phyloP scores from a whole-genome alignment of 441 rosid species.

The Mallotus repandus region DNA sequence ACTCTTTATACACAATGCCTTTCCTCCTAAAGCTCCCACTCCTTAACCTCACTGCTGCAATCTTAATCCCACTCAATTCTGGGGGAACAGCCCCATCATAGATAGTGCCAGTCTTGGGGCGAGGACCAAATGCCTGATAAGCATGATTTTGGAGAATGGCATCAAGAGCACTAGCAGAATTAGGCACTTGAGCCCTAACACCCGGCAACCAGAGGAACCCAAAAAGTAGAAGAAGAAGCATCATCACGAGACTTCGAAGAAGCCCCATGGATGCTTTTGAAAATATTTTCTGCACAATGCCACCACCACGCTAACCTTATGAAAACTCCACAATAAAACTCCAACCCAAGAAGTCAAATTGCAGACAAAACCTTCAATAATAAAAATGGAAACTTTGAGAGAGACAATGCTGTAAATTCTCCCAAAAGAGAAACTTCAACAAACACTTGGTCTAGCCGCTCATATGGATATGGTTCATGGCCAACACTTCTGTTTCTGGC shows the following conservation, averaged over 20 bases:
- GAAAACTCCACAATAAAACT: slow-evolving; percentile 17
- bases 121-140: slow-evolving; percentile 51
- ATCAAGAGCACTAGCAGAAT: slow-evolving; percentile 56
- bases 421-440: slow-evolving; percentile 12
- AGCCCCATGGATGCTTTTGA: slow-evolving; percentile 60
- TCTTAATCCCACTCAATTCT: slow-evolving; percentile 64
- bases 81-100: slow-evolving; percentile 63
- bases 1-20: slow-evolving; percentile 63
- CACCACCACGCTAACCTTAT: slow-evolving; percentile 25
- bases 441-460: slow-evolving; percentile 12
- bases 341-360: slow-evolving; percentile 17
- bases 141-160: slow-evolving; percentile 85
- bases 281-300: slow-evolving; percentile 31
- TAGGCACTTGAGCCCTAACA: slow-evolving; percentile 18
- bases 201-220: slow-evolving; percentile 22
- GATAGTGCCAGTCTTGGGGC: slow-evolving; percentile 69
- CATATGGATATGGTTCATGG: slow-evolving; percentile 3
- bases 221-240: slow-evolving; percentile 29
- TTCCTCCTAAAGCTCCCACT: slow-evolving; percentile 72
- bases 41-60: slow-evolving; percentile 85
- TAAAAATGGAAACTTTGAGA: slow-evolving; percentile 10
- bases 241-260: slow-evolving; percentile 58
- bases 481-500: slow-evolving; percentile 16
- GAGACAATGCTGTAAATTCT: slow-evolving; percentile 18
- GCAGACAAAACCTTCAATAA: slow-evolving; percentile 1